Base-by-base conservation (phyloP, 306 rosid genomes). In the Quercus suber region DNA sequence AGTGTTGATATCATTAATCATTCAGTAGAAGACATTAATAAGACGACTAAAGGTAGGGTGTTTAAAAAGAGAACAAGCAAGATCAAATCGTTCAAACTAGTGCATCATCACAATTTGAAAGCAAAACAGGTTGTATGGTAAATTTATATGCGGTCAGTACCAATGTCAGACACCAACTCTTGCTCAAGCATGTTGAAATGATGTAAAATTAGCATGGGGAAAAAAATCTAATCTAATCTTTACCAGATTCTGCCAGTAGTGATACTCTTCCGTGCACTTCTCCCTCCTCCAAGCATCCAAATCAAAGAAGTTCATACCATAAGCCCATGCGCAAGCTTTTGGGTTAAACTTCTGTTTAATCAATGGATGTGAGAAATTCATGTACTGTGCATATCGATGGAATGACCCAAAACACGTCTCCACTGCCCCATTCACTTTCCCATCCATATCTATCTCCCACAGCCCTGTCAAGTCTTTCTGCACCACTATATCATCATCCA, bases 261-360 rank as follows among this genome's bases (percentile, higher is more conserved):
- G 97, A 86, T 92, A 92, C 73, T 90, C 91, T 23, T 88, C 97
- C 12, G 97, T 92, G 87, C 95, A 90, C 73, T 90, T 86, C 76
- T 89, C 93, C 85, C 86, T 89, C 87, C 95, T 86, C 97, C 97
- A 92, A 59, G 95, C 97, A 85, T 92, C 96, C 85, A 92, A 74
- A 89, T 92, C 97, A 80, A 92, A 92, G 82, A 90, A 90, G 84
- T 92, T 92, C 97, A 92, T 92, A 73, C 96, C 97, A 82, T 92
- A 90, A 69, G 97, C 96, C 97, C 97, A 92, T 5, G 93, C 97
- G 30, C 97, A 92, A 5, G 95, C 85, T 74, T 92, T 90, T 30
- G 97, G 97, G 79, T 89, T 88, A 69, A 92, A 92, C 83, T 80
- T 89, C 78, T 89, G 91, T 84, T 89, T 90, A 53, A 92, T 92